Percentiles rank a stretch among this genome's conserved stretches.
Conservation (phyloP, 352 stramenopile genomes). For the Phytophthora podocarpi region DNA sequence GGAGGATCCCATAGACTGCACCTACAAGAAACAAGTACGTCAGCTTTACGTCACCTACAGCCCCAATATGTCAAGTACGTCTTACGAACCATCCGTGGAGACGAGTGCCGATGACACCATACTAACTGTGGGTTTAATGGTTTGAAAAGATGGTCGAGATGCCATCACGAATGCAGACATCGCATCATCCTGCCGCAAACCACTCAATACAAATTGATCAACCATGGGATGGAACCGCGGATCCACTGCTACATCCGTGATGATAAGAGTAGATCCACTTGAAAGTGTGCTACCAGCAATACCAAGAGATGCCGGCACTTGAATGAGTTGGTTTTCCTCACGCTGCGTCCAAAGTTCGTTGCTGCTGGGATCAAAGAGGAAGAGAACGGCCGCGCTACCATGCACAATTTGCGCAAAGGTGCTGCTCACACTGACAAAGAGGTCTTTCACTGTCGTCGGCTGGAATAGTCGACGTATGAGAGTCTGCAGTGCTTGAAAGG, state of each 20-base stretch:
- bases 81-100: conserved; percentile 41
- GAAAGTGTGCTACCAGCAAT: conserved; percentile 60
- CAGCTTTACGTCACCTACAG: too few species aligned
- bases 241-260: conserved; percentile 48
- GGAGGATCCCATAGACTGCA: conserved; percentile 53
- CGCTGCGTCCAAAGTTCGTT: conserved; percentile 76
- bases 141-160: background rate
- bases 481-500: conserved; percentile 45
- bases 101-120: conserved; percentile 55
- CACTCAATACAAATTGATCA: conserved; percentile 56
- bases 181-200: conserved; percentile 21
- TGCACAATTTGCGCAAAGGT: conserved; percentile 49
- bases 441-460: conserved; percentile 37
- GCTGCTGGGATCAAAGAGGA: conserved; percentile 60
- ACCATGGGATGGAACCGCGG: conserved; percentile 66
- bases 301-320: conserved; percentile 57
- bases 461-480: conserved; percentile 52
- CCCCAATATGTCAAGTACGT: too few species aligned
- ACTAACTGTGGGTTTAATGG: conserved; percentile 29
- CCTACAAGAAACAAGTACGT: too few species aligned
- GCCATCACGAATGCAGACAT: conserved; percentile 11
- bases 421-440: conserved; percentile 47
- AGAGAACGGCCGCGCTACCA: conserved; percentile 53
- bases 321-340: conserved; percentile 46
- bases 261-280: conserved; percentile 38